Evolutionary conservation across 495 filamentous ascomycete genomes (phyloP), one percentile per base, ranked within the genome.

Genomic region (Xylaria castorea): DNA sequence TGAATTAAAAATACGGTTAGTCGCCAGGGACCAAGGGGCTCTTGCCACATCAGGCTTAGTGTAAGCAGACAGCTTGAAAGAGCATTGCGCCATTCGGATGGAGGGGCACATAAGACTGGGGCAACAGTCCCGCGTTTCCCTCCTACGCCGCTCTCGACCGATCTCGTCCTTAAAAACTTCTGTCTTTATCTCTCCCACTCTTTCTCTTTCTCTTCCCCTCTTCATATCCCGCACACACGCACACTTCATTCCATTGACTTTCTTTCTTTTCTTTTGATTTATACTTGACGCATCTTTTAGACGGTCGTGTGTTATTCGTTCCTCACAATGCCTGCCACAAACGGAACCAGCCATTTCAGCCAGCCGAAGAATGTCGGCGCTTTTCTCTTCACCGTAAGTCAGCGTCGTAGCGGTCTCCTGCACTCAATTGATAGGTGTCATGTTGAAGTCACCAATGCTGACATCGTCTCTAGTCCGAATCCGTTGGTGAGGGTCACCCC

Each of bases 401-500:
- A 40, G 44, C 62, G 30, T 66, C 72, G 27, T 53, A 46, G 30
- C 22, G 30, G 5, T 40, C 18, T 16, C 11, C 48, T 3, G 18
- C 34, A 30, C 3, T 14, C 50, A 46, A 60, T 4, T 50, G 50
- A 55, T 57, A 16, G 12, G 25, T 74, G 32, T 66, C 74, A 55
- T 78, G 46, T 25, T 14, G 48, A 34, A 55, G 36, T 42, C 66
- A 61, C 69, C 57, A 30, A 25, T 57, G 7, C 50, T 42, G 46
- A 67, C 53, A 32, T 42, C 8, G 67, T 44, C 27, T 20, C 18
- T 70, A 89, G 87, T 99, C 95, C 83, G 96, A 99, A 86, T 97
- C 94, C 51, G 96, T 99, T 78, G 95, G 95, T 80, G 94, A 97
- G 87, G 96, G 96, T 75, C 95, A 98, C 87, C 94, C 95, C 74